Evolutionary conservation across 2,329 filamentous ascomycete genomes (phyloP).

Genomic region (Alternaria longipes): DNA sequence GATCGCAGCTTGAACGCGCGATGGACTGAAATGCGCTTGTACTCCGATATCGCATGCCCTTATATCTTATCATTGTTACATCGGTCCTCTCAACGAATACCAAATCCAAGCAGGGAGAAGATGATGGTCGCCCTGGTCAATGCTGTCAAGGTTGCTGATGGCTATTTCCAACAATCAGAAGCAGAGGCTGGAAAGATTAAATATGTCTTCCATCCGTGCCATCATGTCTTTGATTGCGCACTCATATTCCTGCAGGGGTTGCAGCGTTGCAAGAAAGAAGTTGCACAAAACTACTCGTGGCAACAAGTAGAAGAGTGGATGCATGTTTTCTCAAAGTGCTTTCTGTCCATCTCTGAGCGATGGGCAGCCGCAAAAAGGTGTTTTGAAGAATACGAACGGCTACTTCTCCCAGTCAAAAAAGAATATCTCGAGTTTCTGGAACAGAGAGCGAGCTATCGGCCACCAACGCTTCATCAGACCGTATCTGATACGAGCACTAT

Average conservation of each 20-base stretch:
- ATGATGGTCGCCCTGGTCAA: conserved; percentile 40
- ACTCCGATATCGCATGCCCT: conserved; percentile 45
- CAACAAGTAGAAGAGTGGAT: conserved; percentile 43
- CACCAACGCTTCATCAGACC: conserved; percentile 17
- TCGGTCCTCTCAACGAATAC: conserved; percentile 40
- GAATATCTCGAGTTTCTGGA: conserved; percentile 46
- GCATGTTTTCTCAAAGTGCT: conserved; percentile 44
- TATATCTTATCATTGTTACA: conserved; percentile 45
- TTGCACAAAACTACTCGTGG: conserved; percentile 38
- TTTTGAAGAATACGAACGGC: conserved; percentile 46
- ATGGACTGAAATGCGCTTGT: conserved; percentile 49
- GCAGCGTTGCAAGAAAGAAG: conserved; percentile 43
- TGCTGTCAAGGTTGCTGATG: conserved; percentile 45
- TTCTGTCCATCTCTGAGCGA: conserved; percentile 46
- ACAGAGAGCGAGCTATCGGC: conserved; percentile 36
- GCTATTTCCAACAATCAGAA: conserved; percentile 46
- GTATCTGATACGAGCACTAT: conserved; percentile 16
- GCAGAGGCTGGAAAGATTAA: conserved; percentile 48
- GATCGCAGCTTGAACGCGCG: conserved; percentile 37
- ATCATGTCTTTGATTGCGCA: conserved; percentile 47
- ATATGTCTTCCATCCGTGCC: conserved; percentile 51
- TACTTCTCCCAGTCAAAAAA: conserved; percentile 42
- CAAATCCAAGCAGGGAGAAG: conserved; percentile 38
- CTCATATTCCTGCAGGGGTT: conserved; percentile 45
- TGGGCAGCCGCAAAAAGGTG: conserved; percentile 48